Conservation (phyloP, 176 grass and related monocot genomes). For the Chrysopogon serrulatus region DNA sequence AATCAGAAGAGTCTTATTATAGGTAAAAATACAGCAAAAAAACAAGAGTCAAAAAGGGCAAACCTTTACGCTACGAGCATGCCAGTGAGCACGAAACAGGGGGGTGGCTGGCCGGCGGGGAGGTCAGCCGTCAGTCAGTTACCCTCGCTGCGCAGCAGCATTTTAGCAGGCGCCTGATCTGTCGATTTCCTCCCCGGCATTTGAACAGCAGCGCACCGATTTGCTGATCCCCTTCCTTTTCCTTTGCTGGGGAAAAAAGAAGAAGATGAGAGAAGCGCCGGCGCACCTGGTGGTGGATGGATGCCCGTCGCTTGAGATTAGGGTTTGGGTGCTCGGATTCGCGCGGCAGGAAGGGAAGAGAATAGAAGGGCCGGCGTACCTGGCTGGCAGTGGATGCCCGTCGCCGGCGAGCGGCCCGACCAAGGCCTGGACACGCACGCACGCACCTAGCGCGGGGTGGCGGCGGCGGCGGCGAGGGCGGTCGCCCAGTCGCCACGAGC, state of each 20-base stretch:
- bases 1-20: conserved; percentile 23
- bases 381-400: neutral
- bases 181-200: neutral
- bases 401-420: neutral
- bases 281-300: no score
- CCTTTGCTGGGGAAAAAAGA: no score
- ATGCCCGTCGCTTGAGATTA: neutral
- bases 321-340: neutral
- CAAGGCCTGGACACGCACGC: neutral
- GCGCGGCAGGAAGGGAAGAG: neutral
- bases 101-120: neutral
- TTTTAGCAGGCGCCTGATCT: neutral
- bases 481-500: neutral
- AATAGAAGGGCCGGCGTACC: neutral
- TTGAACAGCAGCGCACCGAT: neutral
- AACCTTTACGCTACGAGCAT: neutral
- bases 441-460: no score
- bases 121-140: neutral
- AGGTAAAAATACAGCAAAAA: neutral
- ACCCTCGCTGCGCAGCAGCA: neutral
- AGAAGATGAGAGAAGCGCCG: no score
- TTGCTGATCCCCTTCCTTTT: neutral
- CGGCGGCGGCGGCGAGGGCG: no score
- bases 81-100: neutral
- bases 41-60: neutral